Conservation (phyloP, 2,329 filamentous ascomycete species). For the Calonectria leucothoes region DNA sequence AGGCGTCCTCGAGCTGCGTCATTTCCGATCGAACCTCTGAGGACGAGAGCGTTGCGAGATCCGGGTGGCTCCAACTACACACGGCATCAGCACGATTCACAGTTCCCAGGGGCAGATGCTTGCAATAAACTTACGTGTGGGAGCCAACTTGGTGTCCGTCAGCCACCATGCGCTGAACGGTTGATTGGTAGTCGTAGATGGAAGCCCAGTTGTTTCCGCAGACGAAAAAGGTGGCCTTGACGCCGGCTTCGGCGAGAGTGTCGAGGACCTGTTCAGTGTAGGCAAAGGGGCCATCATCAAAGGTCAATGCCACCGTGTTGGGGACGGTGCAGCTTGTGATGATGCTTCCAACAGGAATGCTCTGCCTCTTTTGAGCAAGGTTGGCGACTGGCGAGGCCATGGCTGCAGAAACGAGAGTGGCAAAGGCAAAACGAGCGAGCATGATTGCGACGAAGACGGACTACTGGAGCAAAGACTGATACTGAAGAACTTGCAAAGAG, state of each 20-base stretch:
- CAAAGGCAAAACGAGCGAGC: neutral
- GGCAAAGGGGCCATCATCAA: constrained; percentile 52
- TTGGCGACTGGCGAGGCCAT: neutral
- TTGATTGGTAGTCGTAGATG: constrained; percentile 24
- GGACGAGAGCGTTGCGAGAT: constrained; percentile 44
- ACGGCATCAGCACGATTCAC: constrained; percentile 32
- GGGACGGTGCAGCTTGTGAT: constrained; percentile 39
- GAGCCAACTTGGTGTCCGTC: constrained; percentile 67
- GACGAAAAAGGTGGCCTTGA: constrained; percentile 46
- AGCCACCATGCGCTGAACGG: constrained; percentile 53
- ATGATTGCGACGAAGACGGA: neutral
- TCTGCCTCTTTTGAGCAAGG: neutral
- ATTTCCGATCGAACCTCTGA: constrained; percentile 31
- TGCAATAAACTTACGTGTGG: constrained; percentile 48
- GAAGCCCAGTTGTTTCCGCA: constrained; percentile 32
- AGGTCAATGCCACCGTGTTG: constrained; percentile 49
- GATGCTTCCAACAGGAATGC: constrained; percentile 24
- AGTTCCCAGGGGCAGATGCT: constrained; percentile 28
- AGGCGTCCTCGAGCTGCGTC: constrained; percentile 38
- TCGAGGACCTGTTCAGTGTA: constrained; percentile 51
- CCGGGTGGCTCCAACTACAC: constrained; percentile 42
- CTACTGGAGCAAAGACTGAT: neutral
- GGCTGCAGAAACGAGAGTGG: neutral
- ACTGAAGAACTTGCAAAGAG: too few species aligned
- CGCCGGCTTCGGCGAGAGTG: constrained; percentile 33